Percentiles rank a stretch among this genome's conserved stretches.
phyloP scores from a whole-genome alignment of 371 early-diverging fungal genomes.

The Funneliformis caledonium region DNA sequence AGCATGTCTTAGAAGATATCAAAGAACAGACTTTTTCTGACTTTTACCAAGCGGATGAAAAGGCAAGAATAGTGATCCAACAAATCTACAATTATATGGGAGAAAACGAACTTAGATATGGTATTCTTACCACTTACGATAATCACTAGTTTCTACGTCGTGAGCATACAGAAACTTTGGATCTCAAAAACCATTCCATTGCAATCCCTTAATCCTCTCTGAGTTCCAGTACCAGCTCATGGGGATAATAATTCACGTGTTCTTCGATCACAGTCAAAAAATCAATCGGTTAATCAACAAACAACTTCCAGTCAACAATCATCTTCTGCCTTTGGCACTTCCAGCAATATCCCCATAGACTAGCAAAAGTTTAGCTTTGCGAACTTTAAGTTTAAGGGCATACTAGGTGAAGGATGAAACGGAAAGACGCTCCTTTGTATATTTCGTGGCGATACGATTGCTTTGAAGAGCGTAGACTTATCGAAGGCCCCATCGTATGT shows the following conservation, averaged over 20 bases:
- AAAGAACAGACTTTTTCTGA: neutral
- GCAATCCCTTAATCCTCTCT: neutral
- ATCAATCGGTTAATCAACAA: constrained; percentile 22
- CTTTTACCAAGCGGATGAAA: neutral
- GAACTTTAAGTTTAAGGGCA: constrained; percentile 3
- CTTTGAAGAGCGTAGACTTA: no score
- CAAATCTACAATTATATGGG: neutral
- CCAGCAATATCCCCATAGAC: neutral
- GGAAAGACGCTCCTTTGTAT: no score
- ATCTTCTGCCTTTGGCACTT: no score
- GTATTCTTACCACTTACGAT: constrained; percentile 1
- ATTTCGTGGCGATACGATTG: no score
- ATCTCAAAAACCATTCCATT: constrained; percentile 2
- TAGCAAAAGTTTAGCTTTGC: neutral
- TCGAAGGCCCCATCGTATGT: no score
- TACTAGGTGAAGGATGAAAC: constrained; percentile 2
- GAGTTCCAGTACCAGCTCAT: constrained; percentile 16
- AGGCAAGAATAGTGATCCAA: no score
- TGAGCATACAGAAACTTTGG: constrained; percentile 1
- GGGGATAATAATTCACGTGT: neutral
- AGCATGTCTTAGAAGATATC: neutral
- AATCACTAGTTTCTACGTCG: neutral
- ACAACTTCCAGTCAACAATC: no score
- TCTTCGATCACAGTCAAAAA: no score
- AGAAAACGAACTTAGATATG: no score